Conservation (phyloP, 768 basidiomycete genomes). For the Leccinum longicurvipes region DNA sequence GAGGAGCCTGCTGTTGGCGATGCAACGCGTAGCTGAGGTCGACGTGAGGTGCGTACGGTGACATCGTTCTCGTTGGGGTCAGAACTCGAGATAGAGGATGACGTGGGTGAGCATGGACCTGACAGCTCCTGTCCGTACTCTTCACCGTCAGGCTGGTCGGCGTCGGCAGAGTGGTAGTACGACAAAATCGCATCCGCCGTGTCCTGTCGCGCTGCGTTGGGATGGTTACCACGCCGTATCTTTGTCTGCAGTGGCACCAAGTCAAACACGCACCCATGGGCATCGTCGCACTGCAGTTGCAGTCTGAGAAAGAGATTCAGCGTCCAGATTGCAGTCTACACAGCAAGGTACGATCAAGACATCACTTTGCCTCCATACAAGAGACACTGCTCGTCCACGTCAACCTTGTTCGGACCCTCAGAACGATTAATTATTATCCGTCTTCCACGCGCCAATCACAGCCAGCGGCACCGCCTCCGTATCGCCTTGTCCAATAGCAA, state of each 20-base stretch:
- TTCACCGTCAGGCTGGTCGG: slow-evolving; percentile 24
- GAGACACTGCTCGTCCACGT: slow-evolving; percentile 3
- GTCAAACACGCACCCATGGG: slow-evolving; percentile 14
- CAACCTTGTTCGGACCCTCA: slow-evolving; percentile 1
- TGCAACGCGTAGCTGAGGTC: slow-evolving; percentile 16
- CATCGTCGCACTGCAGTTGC: not conserved
- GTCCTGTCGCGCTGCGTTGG: slow-evolving; percentile 25
- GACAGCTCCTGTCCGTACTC: slow-evolving; percentile 22
- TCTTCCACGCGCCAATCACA: slow-evolving; percentile 16
- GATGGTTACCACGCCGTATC: not conserved
- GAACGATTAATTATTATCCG: slow-evolving; percentile 1
- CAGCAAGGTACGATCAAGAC: slow-evolving; percentile 6
- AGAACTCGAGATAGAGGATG: slow-evolving; percentile 37
- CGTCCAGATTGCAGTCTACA: slow-evolving; percentile 6
- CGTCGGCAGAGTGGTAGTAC: slow-evolving; percentile 54
- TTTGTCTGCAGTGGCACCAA: not conserved
- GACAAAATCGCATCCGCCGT: slow-evolving; percentile 46
- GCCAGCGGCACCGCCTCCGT: slow-evolving; percentile 24
- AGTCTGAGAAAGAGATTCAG: not conserved
- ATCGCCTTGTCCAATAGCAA: slow-evolving; percentile 7
- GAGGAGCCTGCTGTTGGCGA: slow-evolving; percentile 28
- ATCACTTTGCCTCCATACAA: not conserved
- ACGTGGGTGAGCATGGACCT: not conserved
- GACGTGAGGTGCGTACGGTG: slow-evolving; percentile 21
- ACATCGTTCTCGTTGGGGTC: slow-evolving; percentile 41